Percentiles rank a stretch among this genome's conserved stretches.
Evolutionary conservation across 2,329 filamentous ascomycete species (phyloP).

Genomic region (Hansfordia pulvinata): DNA sequence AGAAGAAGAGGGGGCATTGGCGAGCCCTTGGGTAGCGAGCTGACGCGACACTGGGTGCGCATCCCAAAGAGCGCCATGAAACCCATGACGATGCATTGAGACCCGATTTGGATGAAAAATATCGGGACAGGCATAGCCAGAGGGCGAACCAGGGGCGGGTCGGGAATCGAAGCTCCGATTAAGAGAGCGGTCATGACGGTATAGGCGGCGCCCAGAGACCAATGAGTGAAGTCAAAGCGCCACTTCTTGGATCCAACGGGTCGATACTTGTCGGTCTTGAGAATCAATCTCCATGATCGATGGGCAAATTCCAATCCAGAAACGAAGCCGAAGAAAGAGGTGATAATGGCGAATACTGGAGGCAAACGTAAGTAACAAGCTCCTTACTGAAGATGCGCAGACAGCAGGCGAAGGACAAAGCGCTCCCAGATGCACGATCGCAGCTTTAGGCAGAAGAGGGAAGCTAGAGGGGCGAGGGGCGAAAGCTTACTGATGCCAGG

Average conservation of each 20-base stretch:
- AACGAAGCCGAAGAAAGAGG: constrained; percentile 40
- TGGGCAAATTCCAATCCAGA: constrained; percentile 38
- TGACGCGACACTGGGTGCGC: constrained; percentile 46
- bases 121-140: constrained; percentile 36
- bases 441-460: no score
- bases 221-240: constrained; percentile 35
- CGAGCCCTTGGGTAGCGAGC: constrained; percentile 46
- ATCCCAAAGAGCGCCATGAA: constrained; percentile 18
- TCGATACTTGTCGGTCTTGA: constrained; percentile 32
- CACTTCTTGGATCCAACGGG: constrained; percentile 33
- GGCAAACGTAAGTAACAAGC: background rate
- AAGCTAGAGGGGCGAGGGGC: constrained; percentile 15
- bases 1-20: constrained; percentile 46
- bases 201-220: constrained; percentile 30
- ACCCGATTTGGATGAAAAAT: constrained; percentile 33
- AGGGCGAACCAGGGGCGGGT: constrained; percentile 32
- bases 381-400: no score
- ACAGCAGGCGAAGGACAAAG: background rate
- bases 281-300: constrained; percentile 31
- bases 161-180: constrained; percentile 35
- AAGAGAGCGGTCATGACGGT: constrained; percentile 33
- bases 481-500: constrained; percentile 19
- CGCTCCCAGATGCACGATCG: no score
- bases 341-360: constrained; percentile 36
- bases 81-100: constrained; percentile 24